phyloP scores from a whole-genome alignment of 805 yeast species.

The Wickerhamiella azyma region DNA sequence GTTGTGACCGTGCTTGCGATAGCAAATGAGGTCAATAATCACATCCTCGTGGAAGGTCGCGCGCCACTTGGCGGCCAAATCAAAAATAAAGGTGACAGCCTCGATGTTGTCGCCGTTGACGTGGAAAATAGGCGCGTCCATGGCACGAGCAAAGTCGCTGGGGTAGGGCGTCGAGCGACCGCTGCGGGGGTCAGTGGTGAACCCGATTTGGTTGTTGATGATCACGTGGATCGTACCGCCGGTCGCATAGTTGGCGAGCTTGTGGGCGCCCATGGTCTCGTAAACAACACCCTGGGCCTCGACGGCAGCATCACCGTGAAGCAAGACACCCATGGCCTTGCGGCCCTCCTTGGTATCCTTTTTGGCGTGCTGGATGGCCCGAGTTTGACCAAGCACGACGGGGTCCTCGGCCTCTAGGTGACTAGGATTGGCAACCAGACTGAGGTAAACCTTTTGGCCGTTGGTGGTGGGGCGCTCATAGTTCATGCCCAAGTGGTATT shows the following conservation, averaged over 20 bases:
- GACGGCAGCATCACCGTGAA: slow-evolving; percentile 99
- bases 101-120: slow-evolving; percentile 98
- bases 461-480: slow-evolving; percentile 98
- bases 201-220: slow-evolving; percentile 97
- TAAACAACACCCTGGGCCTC: slow-evolving; percentile 98
- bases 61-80: slow-evolving; percentile 98
- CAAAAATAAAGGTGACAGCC: slow-evolving; percentile 79
- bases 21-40: slow-evolving; percentile 92
- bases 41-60: slow-evolving; percentile 93
- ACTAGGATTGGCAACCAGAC: slow-evolving; percentile 96
- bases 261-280: slow-evolving; percentile 92
- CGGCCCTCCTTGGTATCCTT: slow-evolving; percentile 59
- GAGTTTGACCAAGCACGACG: slow-evolving; percentile 92
- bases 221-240: slow-evolving; percentile 98
- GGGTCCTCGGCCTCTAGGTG: slow-evolving; percentile 99
- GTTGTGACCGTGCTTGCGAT: slow-evolving; percentile 97
- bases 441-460: slow-evolving; percentile 88
- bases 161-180: slow-evolving; percentile 98
- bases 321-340: slow-evolving; percentile 81
- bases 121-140: slow-evolving; percentile 98
- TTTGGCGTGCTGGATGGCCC: slow-evolving; percentile 89
- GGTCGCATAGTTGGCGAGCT: slow-evolving; percentile 86
- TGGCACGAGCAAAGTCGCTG: slow-evolving; percentile 90
- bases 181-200: slow-evolving; percentile 96
- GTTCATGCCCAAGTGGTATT: slow-evolving; percentile 98